These are phyloP conservation scores for Coemansia sp. DNA, from an alignment of 371 early-diverging fungal genomes.

Conservation along the genomic window DNA sequence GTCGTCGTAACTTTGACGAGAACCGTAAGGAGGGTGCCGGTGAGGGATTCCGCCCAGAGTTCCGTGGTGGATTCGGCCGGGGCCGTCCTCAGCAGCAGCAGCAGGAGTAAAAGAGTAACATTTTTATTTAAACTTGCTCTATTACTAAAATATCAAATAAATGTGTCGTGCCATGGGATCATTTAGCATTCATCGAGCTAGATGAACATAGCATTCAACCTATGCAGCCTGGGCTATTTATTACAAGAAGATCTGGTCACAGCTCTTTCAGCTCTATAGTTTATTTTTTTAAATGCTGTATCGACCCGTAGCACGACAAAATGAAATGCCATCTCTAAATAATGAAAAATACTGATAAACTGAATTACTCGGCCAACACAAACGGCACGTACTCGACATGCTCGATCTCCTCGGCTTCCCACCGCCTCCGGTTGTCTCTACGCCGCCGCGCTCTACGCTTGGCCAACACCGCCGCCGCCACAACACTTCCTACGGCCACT, in stretches of 20 bases:
- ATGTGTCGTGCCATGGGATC: too few relatives aligned
- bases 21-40: slow-evolving; percentile 90
- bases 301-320: too few relatives aligned
- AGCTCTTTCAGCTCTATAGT: too few relatives aligned
- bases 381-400: slow-evolving; percentile 39
- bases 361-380: slow-evolving; percentile 32
- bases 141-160: too few relatives aligned
- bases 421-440: slow-evolving; percentile 38
- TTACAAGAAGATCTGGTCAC: too few relatives aligned
- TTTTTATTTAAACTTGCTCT: neutral
- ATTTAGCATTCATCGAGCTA: too few relatives aligned
- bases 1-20: slow-evolving; percentile 65
- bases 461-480: slow-evolving; percentile 27
- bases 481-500: slow-evolving; percentile 16
- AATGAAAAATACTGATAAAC: neutral
- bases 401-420: slow-evolving; percentile 46
- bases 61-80: slow-evolving; percentile 83
- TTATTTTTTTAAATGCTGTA: too few relatives aligned
- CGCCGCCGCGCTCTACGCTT: slow-evolving; percentile 27
- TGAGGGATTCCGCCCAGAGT: slow-evolving; percentile 94
- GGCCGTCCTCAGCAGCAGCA: slow-evolving; percentile 47
- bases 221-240: too few relatives aligned
- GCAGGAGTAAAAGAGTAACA: neutral
- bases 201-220: too few relatives aligned
- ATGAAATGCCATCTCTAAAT: neutral